Conservation (phyloP, 1,139 yeast species). For the Nadsonia commutata region DNA sequence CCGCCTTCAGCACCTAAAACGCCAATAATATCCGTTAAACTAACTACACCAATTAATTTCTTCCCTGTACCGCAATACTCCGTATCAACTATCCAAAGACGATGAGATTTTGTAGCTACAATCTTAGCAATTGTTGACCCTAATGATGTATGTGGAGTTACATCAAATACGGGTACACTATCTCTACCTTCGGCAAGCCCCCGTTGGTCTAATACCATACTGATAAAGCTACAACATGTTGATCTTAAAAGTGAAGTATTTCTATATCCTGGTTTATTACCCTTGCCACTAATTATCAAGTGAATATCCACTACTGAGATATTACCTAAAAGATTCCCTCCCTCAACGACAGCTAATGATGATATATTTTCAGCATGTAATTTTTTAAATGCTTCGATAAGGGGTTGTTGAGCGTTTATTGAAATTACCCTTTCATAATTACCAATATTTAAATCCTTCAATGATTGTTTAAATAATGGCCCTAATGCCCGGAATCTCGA, state of each 20-base stretch:
- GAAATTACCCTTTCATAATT: slow-evolving; percentile 54
- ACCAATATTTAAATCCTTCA: slow-evolving; percentile 58
- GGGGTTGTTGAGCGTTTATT: slow-evolving; percentile 69
- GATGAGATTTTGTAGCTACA: slow-evolving; percentile 87
- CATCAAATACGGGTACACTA: slow-evolving; percentile 92
- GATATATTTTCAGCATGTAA: slow-evolving; percentile 80
- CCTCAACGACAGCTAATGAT: slow-evolving; percentile 84
- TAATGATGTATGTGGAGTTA: slow-evolving; percentile 58
- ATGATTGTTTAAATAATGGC: slow-evolving; percentile 50
- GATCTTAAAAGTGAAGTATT: slow-evolving; percentile 70
- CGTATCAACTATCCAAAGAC: slow-evolving; percentile 83
- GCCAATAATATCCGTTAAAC: slow-evolving; percentile 77
- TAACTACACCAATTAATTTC: slow-evolving; percentile 75
- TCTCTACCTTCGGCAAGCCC: slow-evolving; percentile 93
- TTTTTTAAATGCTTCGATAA: slow-evolving; percentile 71
- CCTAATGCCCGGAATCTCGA: slow-evolving; percentile 73
- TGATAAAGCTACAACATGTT: slow-evolving; percentile 74
- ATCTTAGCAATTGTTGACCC: slow-evolving; percentile 86
- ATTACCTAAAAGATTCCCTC: slow-evolving; percentile 65
- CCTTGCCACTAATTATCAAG: slow-evolving; percentile 64
- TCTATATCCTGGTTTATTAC: too few species aligned
- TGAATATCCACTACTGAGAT: slow-evolving; percentile 89
- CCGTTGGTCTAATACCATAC: slow-evolving; percentile 71
- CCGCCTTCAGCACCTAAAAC: slow-evolving; percentile 60
- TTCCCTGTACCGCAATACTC: slow-evolving; percentile 35